A percentile compares a stretch with the other conserved stretches of the same genome.
Evolutionary conservation across 768 basidiomycete genomes (phyloP).

Genomic region (Naganishia vaughanmartiniae): DNA sequence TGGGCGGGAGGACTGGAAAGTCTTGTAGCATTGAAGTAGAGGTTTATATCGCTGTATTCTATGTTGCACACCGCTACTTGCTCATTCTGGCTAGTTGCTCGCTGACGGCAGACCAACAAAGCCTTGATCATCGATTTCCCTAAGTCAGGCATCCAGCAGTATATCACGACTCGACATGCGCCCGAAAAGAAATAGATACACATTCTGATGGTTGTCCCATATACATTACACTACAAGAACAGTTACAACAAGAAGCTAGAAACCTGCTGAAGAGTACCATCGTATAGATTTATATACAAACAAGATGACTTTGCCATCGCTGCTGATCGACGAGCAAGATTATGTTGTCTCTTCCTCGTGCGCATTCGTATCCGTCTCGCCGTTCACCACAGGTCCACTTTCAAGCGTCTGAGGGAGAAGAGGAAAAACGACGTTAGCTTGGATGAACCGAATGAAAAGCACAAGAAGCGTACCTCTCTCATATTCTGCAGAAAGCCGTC

Average conservation of each 20-base stretch:
- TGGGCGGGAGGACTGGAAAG: conserved; percentile 46
- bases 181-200: neutral
- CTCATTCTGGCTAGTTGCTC: too few species aligned
- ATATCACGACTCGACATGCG: neutral
- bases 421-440: neutral
- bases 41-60: neutral
- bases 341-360: neutral
- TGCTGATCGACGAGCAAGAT: neutral
- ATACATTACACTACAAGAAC: neutral
- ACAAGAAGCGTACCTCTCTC: conserved; percentile 59
- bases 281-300: neutral
- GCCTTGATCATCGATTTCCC: too few species aligned
- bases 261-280: neutral
- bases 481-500: conserved; percentile 81
- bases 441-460: neutral
- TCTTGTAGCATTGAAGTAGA: conserved; percentile 20
- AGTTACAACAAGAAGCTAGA: conserved; percentile 1
- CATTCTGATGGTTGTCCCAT: neutral
- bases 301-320: neutral
- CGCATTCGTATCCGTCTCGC: neutral
- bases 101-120: too few species aligned
- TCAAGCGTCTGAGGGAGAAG: neutral
- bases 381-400: neutral
- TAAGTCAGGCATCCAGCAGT: too few species aligned
- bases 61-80: neutral